Evolutionary conservation across 306 rosid species (phyloP), one percentile per base, ranked within the genome.

Genomic region (Citrullus amarus): DNA sequence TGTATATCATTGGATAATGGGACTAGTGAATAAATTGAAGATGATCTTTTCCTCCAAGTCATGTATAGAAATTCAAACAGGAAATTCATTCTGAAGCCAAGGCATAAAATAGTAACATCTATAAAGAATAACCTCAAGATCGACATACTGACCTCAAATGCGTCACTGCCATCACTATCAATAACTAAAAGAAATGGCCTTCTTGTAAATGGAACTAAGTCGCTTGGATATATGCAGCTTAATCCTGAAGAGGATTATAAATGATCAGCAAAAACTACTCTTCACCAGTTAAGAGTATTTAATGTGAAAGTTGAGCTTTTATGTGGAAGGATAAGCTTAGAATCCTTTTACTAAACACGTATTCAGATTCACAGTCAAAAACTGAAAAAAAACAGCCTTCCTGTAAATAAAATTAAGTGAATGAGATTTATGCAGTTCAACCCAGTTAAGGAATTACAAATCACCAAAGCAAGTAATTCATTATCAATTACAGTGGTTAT

Each of bases 121-220:
- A 53, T 4, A 53, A 53, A 53, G 76, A 75, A 56, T 6, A 39
- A 58, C 61, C 55, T 81, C 17, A 11, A 81, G 76, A 39, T 59
- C 17, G 43, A 71, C 30, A 79, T 60, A 79, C 93, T 91, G 88
- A 86, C 97, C 98, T 92, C 91, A 82, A 91, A 95, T 82, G 93
- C 93, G 77, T 87, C 89, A 87, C 94, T 92, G 87, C 77, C 81
- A 73, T 89, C 93, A 73, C 87, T 88, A 78, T 95, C 98, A 82
- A 95, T 87, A 80, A 95, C 87, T 81, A 95, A 79, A 83, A 92
- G 86, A 81, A 92, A 90, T 54, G 97, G 98, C 65, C 95, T 92
- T 88, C 98, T 89, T 58, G 98, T 95, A 84, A 95, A 95, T 12
- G 98, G 96, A 79, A 91, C 76, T 60, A 95, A 81, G 85, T 95